phyloP scores from a whole-genome alignment of 257 asterid species.

The Anisodus acutangulus region DNA sequence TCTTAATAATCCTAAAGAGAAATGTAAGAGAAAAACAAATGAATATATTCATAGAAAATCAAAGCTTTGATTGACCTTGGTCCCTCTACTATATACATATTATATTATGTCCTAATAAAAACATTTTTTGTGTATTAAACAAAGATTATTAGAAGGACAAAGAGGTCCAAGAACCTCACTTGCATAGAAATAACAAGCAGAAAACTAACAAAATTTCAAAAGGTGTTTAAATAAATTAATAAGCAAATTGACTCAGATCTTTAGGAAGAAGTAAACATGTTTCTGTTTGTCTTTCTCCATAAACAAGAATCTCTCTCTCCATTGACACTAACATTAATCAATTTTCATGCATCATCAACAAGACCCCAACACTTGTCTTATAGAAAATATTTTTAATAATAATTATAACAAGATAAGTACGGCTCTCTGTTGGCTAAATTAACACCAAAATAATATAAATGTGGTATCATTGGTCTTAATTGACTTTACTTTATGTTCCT shows the following conservation, averaged over 20 bases:
- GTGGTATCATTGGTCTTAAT: conserved; percentile 32
- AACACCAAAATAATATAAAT: background rate
- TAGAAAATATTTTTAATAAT: conserved; percentile 34
- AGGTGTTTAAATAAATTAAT: conserved; percentile 41
- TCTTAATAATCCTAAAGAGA: background rate
- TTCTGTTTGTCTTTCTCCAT: conserved; percentile 81
- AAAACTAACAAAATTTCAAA: conserved; percentile 64
- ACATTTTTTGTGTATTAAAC: background rate
- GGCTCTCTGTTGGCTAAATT: conserved; percentile 22
- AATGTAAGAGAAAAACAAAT: conserved; percentile 26
- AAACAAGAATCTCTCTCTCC: conserved; percentile 61
- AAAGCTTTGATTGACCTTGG: conserved; percentile 69
- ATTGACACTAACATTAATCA: conserved; percentile 53
- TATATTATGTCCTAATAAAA: conserved; percentile 24
- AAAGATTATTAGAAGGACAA: conserved; percentile 23
- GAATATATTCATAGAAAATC: conserved; percentile 33
- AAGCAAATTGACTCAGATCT: conserved; percentile 65
- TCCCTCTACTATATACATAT: conserved; percentile 46
- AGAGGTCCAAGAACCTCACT: conserved; percentile 54
- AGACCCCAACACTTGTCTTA: conserved; percentile 49
- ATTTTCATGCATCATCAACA: conserved; percentile 58
- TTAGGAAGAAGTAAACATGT: conserved; percentile 62
- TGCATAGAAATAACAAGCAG: conserved; percentile 63
- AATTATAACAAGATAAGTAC: conserved; percentile 44
- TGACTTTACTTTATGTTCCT: conserved; percentile 25